Evolutionary conservation across 108 stramenopile genomes (phyloP).

Genomic region (Nitzschia sp.): DNA sequence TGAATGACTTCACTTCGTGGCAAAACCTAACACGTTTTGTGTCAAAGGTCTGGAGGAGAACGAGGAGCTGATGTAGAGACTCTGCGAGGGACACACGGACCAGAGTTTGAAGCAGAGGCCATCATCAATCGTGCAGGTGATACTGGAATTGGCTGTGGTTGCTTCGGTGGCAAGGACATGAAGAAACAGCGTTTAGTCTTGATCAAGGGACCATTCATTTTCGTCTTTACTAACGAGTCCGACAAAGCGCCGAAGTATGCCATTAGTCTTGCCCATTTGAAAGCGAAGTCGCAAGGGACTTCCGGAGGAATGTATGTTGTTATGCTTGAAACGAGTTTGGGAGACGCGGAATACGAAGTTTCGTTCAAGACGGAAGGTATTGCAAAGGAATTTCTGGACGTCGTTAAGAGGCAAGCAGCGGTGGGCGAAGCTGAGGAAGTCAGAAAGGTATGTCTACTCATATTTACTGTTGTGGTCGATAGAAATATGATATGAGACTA

Average conservation of each 20-base stretch:
- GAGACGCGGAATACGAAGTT: constrained; percentile 77
- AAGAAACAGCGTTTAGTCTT: constrained; percentile 52
- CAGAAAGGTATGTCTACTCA: constrained; percentile 27
- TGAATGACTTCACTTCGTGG: background rate
- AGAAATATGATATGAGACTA: background rate
- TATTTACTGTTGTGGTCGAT: background rate
- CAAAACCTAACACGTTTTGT: constrained; percentile 3
- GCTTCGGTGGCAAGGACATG: constrained; percentile 35
- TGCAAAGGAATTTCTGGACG: constrained; percentile 46
- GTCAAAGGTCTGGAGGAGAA: constrained; percentile 53
- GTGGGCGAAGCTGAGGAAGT: constrained; percentile 42
- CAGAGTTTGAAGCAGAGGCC: constrained; percentile 80
- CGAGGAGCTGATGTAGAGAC: constrained; percentile 64
- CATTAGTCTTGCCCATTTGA: constrained; percentile 58
- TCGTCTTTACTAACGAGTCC: constrained; percentile 62
- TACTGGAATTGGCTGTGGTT: constrained; percentile 36
- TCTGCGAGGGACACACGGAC: constrained; percentile 70
- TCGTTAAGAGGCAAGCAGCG: constrained; percentile 40
- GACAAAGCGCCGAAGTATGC: constrained; percentile 70
- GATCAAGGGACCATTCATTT: constrained; percentile 83
- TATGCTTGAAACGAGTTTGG: constrained; percentile 55
- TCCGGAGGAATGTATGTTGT: constrained; percentile 31
- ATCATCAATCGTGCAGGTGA: constrained; percentile 53
- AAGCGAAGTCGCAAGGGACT: constrained; percentile 5
- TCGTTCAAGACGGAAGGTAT: constrained; percentile 42